phyloP scores from a whole-genome alignment of 345 rosid species.

The Bruguiera parviflora region DNA sequence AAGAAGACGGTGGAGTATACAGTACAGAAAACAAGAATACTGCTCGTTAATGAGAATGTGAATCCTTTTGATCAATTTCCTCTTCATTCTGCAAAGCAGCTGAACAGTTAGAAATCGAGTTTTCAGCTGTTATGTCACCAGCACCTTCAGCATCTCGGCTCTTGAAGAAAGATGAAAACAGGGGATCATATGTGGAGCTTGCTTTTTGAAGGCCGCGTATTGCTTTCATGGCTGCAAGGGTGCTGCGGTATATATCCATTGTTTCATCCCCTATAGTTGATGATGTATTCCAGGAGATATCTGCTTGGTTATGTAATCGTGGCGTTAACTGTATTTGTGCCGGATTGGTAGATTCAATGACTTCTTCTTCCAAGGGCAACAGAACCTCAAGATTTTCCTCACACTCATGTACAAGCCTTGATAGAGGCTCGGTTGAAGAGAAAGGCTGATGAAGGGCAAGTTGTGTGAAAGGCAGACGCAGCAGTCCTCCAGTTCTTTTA shows the following conservation, averaged over 20 bases:
- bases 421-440: conserved; percentile 75
- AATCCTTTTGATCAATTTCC: conserved; percentile 49
- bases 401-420: conserved; percentile 77
- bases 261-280: conserved; percentile 56
- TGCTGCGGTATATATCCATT: conserved; percentile 70
- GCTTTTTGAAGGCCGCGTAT: conserved; percentile 79
- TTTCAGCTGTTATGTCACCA: conserved; percentile 67
- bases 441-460: conserved; percentile 80
- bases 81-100: conserved; percentile 30
- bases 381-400: conserved; percentile 89
- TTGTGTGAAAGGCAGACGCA: conserved; percentile 76
- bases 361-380: conserved; percentile 85
- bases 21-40: not conserved
- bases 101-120: conserved; percentile 56
- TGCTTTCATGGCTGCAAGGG: conserved; percentile 93
- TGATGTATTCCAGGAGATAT: conserved; percentile 37
- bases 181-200: conserved; percentile 82
- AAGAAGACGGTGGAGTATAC: not conserved
- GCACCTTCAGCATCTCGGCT: conserved; percentile 52
- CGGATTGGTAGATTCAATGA: conserved; percentile 49
- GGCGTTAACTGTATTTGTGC: conserved; percentile 19
- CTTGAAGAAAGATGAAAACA: conserved; percentile 54
- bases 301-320: conserved; percentile 22
- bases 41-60: conserved; percentile 32
- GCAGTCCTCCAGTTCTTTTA: conserved; percentile 76